Percentiles rank a stretch among this genome's conserved stretches.
phyloP scores from a whole-genome alignment of 2,329 filamentous ascomycete species.

The Xylariaceae sp. region DNA sequence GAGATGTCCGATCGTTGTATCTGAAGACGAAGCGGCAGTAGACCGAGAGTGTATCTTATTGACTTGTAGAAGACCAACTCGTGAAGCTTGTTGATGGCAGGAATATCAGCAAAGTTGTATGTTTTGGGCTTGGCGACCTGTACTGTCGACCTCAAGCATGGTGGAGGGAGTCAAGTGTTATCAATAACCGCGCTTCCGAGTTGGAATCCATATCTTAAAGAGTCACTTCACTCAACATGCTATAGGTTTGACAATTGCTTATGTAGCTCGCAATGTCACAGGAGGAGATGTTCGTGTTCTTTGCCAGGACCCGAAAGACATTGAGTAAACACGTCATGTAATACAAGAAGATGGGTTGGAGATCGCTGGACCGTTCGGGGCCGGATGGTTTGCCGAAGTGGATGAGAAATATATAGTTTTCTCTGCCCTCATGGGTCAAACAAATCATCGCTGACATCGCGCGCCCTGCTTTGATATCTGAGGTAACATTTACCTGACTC shows the following conservation, averaged over 20 bases:
- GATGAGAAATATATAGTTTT: slow-evolving; percentile 38
- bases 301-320: slow-evolving; percentile 21
- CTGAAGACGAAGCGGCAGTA: neutral
- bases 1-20: neutral
- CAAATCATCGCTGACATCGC: slow-evolving; percentile 39
- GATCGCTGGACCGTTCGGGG: slow-evolving; percentile 25
- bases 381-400: slow-evolving; percentile 35
- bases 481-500: neutral
- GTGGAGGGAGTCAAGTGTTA: neutral
- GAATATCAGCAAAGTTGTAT: neutral
- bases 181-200: too few species aligned
- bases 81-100: neutral
- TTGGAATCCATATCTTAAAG: too few species aligned
- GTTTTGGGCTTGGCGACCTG: neutral
- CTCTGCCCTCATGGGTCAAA: slow-evolving; percentile 33
- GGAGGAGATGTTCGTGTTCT: slow-evolving; percentile 17
- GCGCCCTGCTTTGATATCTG: slow-evolving; percentile 26
- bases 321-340: neutral
- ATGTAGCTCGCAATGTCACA: neutral
- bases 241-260: neutral
- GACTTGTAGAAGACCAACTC: neutral
- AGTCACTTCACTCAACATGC: neutral
- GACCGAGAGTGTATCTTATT: neutral
- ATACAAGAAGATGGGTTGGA: neutral
- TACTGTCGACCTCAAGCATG: neutral